A percentile compares a stretch with the other conserved stretches of the same genome.
Conservation (phyloP, 208 protist species). For the Strigomonas oncopelti region DNA sequence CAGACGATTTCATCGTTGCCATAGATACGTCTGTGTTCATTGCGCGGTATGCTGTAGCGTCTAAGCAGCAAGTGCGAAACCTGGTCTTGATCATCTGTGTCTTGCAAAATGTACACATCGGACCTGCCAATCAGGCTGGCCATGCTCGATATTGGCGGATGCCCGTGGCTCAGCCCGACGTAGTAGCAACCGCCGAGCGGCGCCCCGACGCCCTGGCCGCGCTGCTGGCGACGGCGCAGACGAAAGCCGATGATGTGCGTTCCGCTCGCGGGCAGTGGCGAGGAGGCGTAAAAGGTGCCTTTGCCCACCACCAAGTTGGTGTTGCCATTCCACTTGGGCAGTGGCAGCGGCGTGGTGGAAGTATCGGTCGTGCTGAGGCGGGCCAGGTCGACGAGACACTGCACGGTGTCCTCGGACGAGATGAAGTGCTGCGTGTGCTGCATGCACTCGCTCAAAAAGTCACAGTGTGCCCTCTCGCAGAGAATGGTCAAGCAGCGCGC, state of each 20-base stretch:
- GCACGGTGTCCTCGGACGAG: conserved; percentile 26
- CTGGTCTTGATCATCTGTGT: conserved; percentile 86
- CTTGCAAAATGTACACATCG: conserved; percentile 85
- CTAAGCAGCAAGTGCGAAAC: conserved; percentile 70
- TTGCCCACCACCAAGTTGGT: conserved; percentile 59
- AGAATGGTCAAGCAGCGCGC: conserved; percentile 55
- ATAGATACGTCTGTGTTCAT: conserved; percentile 71
- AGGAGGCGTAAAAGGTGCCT: conserved; percentile 66
- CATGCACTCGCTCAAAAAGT: conserved; percentile 40
- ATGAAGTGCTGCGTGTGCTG: conserved; percentile 1
- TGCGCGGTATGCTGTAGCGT: conserved; percentile 68
- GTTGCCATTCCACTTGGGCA: conserved; percentile 45
- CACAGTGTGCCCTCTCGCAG: conserved; percentile 46
- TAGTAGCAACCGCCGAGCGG: conserved; percentile 88
- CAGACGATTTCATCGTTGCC: conserved; percentile 85
- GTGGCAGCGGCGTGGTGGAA: neutral
- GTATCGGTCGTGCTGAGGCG: conserved; percentile 3
- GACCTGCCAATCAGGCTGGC: conserved; percentile 58
- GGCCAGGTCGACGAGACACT: conserved; percentile 33
- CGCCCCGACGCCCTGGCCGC: conserved; percentile 55
- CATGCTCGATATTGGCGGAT: conserved; percentile 66
- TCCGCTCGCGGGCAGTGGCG: conserved; percentile 58
- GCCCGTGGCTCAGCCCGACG: conserved; percentile 72
- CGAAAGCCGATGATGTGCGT: conserved; percentile 81
- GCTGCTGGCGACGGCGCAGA: conserved; percentile 60